Base-by-base conservation (phyloP, 1,284 basidiomycete genomes). In the Microstroma glucosiphilum region DNA sequence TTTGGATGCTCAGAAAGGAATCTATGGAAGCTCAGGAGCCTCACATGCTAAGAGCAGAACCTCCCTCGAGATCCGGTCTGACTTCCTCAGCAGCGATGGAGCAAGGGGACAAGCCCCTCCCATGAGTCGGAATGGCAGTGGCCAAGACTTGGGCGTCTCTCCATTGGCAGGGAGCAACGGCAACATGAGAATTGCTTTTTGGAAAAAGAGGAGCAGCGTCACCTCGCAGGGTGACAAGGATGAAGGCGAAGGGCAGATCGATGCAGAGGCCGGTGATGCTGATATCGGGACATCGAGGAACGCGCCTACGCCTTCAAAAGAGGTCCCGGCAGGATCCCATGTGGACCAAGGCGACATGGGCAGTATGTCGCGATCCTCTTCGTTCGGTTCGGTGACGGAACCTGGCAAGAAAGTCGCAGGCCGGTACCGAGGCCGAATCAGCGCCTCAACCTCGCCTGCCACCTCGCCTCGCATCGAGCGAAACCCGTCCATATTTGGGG, bases 51-150 rank as follows among this genome's bases (percentile, higher is more conserved):
- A 54, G 25, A 23, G 21, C 25, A 2, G 57, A 19, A 60, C 58
- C 57, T 43, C 40, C 7, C 61, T 63, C 42, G 61, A 63, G 57
- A 62, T 63, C 12, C 43, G 61, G 8, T 42, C 63, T 25, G 61
- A 63, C 46, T 63, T 56, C 6, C 54, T 63, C 21, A 54, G 51
- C 25, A 54, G 51, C 51, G 51, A 54, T 48, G 43, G 51, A 23
- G 43, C 43, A 3, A 21, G 21, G 6, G 43, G 43, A 4, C 4
- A 4, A 37, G 30, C 30, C 30, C 30, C 30, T 37, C 30, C 30
- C 30, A 37, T 37, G 30, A 37, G 30, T 9, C 3, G 30, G 9
- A 37, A 37, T 37, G 30, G 30, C 30, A 37, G 30, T 37, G 30
- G 30, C 9, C 30, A 37, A 37, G 30, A 37, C 30, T 9, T 37